Conservation (phyloP, 805 yeast genomes). For the Metschnikowia amazonensis region DNA sequence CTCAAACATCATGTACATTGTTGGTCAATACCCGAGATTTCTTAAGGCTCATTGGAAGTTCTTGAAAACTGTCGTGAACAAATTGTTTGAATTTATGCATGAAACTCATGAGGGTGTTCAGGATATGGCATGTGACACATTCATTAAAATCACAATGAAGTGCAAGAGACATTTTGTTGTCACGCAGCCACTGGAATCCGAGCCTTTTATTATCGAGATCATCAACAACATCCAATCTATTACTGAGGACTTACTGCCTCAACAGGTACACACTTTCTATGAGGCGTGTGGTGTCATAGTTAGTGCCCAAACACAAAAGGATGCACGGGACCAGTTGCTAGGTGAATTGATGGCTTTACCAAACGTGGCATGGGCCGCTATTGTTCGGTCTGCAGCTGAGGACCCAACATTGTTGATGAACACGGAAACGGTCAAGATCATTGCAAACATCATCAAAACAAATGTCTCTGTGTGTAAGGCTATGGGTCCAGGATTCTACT, state of each 20-base stretch:
- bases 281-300: conserved; percentile 95
- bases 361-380: conserved; percentile 90
- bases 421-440: conserved; percentile 82
- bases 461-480: conserved; percentile 95
- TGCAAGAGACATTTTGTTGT: conserved; percentile 94
- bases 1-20: conserved; percentile 98
- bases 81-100: conserved; percentile 97
- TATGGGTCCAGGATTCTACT: conserved; percentile 84
- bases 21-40: conserved; percentile 97
- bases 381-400: conserved; percentile 77
- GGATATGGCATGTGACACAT: conserved; percentile 99
- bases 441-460: conserved; percentile 91
- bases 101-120: conserved; percentile 99
- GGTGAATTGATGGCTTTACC: conserved; percentile 85
- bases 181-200: conserved; percentile 77
- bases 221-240: conserved; percentile 77
- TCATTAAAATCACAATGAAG: conserved; percentile 90
- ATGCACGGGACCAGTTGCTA: conserved; percentile 66
- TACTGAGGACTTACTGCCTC: conserved; percentile 91
- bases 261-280: conserved; percentile 95
- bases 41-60: conserved; percentile 98
- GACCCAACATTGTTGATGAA: conserved; percentile 77
- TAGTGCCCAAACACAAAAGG: conserved; percentile 74
- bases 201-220: conserved; percentile 89
- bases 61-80: conserved; percentile 90